Base-by-base conservation (phyloP, 1,284 basidiomycete species). In the Cerioporus squamosus region DNA sequence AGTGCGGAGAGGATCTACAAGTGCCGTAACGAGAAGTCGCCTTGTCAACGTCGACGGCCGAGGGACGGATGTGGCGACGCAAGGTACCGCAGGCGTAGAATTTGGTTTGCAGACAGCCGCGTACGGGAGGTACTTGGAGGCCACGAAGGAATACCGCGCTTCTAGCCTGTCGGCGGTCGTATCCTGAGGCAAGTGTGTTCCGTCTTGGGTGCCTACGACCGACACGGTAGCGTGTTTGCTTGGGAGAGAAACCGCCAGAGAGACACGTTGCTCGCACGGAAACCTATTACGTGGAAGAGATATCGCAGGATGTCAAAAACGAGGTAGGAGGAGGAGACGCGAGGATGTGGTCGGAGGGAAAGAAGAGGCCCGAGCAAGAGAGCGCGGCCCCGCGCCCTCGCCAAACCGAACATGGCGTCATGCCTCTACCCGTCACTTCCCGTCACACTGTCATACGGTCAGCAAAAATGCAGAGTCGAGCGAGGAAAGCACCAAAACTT, bases 21-120 rank as follows among this genome's bases (percentile, higher is more conserved):
- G 50, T 52, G 50, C 55, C 49, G 49, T 39, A 52, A 51, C 14
- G 22, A 52, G 49, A 22, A 56, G 51, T 23, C 10, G 51, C 29
- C 17, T 36, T 36, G 33, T 36, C 33, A 33, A 33, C 42, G 42
- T 31, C 24, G 50, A 24, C n/a, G 50, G 44, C 43, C 26, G 31
- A 18, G 26, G 38, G 33, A 36, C 14, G 39, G 38, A 22, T 26
- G 29, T 36, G 44, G 38, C 40, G 53, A 55, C 53, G 50, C 49
- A 40, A 56, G 55, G 36, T 22, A 47, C 31, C 26, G 31, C 55
- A 33, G 20, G 20, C 10, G 23, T 6, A 46, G 53, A 38, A 39
- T 44, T 55, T 43, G 46, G 55, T 20, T 22, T 47, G 44, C 52
- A 42, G 50, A 51, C 33, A 56, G 26, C 26, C 39, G 18, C 17